These are phyloP conservation scores for Sporothrix dimorphospora DNA, from an alignment of 2,329 filamentous ascomycete genomes.

Conservation along the genomic window DNA sequence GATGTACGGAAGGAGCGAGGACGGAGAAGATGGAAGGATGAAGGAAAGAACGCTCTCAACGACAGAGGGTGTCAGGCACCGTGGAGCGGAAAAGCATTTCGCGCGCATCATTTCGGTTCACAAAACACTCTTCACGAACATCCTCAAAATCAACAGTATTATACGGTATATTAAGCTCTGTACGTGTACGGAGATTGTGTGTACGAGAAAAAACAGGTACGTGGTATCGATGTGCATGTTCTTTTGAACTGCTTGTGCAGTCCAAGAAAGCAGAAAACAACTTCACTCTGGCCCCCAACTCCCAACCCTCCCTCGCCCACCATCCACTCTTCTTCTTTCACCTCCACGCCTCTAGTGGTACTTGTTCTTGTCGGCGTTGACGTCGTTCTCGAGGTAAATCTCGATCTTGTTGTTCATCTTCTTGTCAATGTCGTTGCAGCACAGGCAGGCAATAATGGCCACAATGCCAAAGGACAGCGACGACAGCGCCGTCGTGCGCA, in stretches of 20 bases:
- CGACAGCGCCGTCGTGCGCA: conserved; percentile 39
- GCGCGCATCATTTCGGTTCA: too few relatives aligned
- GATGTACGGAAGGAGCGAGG: background rate
- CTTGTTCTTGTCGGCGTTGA: conserved; percentile 40
- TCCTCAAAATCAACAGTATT: background rate
- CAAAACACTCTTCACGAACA: background rate
- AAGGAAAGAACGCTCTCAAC: too few relatives aligned
- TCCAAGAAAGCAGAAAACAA: background rate
- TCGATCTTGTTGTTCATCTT: conserved; percentile 47
- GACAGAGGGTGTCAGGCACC: background rate
- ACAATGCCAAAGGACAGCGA: conserved; percentile 40
- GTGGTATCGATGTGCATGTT: conserved; percentile 2
- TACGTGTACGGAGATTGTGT: conserved; percentile 6
- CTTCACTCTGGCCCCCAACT: too few relatives aligned
- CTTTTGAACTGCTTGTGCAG: background rate
- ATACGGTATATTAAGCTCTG: background rate
- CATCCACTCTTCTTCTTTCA: background rate
- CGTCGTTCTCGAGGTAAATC: conserved; percentile 43
- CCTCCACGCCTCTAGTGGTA: conserved; percentile 31
- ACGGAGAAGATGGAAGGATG: background rate
- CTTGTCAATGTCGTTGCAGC: conserved; percentile 41
- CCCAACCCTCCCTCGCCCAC: background rate
- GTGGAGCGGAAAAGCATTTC: background rate
- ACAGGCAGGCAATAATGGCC: conserved; percentile 41
- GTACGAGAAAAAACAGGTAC: background rate